phyloP scores from a whole-genome alignment of 495 filamentous ascomycete genomes.

The Daldinia vernicosa region DNA sequence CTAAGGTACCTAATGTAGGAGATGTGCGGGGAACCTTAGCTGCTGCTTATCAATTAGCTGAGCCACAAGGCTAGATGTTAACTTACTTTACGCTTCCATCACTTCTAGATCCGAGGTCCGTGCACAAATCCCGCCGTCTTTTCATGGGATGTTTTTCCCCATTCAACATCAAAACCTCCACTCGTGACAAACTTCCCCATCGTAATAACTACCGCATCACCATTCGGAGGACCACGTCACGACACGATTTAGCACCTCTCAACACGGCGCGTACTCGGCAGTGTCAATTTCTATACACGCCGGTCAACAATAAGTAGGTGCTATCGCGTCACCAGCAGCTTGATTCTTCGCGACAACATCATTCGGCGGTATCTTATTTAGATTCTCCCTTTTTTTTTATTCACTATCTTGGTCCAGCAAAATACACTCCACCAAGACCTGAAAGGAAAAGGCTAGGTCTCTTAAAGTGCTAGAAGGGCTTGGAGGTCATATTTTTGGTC shows the following conservation, averaged over 20 bases:
- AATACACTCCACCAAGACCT: not conserved
- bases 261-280: not conserved
- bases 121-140: slow-evolving; percentile 10
- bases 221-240: slow-evolving; percentile 17
- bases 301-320: slow-evolving; percentile 1
- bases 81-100: not conserved
- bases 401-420: not conserved
- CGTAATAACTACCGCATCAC: slow-evolving; percentile 11
- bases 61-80: slow-evolving; percentile 3
- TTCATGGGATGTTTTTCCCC: slow-evolving; percentile 11
- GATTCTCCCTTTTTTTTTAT: not conserved
- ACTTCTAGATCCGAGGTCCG: slow-evolving; percentile 15
- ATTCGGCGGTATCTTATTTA: not conserved
- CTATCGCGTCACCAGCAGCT: slow-evolving; percentile 5
- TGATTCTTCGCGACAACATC: not conserved
- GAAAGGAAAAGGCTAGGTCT: slow-evolving; percentile 31
- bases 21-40: not conserved
- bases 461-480: slow-evolving; percentile 38
- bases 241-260: not conserved
- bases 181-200: slow-evolving; percentile 1
- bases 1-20: no score
- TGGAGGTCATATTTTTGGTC: slow-evolving; percentile 38
- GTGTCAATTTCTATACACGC: not conserved
- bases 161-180: slow-evolving; percentile 24
- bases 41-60: not conserved